Base-by-base conservation (phyloP, 2,329 filamentous ascomycete species). In the Colletotrichum limetticola region DNA sequence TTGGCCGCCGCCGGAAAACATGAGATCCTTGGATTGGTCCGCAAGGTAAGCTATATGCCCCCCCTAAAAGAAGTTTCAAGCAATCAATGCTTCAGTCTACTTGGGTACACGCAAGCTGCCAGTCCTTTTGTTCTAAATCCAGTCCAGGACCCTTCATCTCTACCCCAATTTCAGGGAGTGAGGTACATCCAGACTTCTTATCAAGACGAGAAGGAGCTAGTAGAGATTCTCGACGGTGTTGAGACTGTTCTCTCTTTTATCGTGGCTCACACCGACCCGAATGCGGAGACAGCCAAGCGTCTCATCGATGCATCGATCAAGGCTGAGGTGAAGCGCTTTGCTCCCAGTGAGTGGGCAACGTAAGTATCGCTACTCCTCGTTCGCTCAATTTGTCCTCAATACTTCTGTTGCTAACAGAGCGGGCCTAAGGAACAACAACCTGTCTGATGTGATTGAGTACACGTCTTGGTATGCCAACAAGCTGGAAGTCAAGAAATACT, bases 311-410 rank as follows among this genome's bases (percentile, higher is more conserved):
- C 90, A 1, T 85, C 89, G 8, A 83, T 91, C 53, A 82, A 83
- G 3, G 90, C 90, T 1, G 89, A 89, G 1, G 90, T 93, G 6
- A 87, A 87, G 75, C 86, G 90, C 8, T 91, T 91, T 78, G 85
- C 91, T 2, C 90, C 90, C 3, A 89, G 88, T 46, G 91, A 93
- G 75, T 93, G 87, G 74, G 82, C 79, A 19, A 82, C 79, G 85
- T 86, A 68, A 79, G 77, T 61, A 19, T 12, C 26, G 2, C 35
- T 42, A 5, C 11, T 53, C 2, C 1, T n/a, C 12, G 6, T 12
- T 12, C 6, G 6, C 5, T 26, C 26, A 26, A 26, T 26, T 26
- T 4, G 26, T 26, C 26, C 26, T 26, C 26, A 26, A 26, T 26
- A 26, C 26, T 26, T 26, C 26, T 26, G 26, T 22, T 7, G n/a